Percentiles rank a stretch among this genome's conserved stretches.
Evolutionary conservation across 495 filamentous ascomycete species (phyloP).

Genomic region (Astrothelium macrocarpum): DNA sequence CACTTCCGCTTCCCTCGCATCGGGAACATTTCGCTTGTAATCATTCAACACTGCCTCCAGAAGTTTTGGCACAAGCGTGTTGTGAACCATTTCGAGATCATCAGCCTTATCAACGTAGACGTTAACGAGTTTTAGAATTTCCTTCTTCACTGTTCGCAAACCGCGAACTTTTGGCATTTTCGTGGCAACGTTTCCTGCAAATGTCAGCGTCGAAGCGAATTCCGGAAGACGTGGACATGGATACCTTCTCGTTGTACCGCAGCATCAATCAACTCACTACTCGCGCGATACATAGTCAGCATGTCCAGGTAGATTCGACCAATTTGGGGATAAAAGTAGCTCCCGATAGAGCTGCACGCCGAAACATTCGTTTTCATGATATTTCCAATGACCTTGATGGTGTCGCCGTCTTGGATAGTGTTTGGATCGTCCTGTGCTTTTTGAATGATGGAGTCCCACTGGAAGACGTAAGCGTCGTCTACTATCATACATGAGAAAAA

Average conservation of each 20-base stretch:
- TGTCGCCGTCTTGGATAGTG: conserved; percentile 80
- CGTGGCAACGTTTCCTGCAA: conserved; percentile 75
- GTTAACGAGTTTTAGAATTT: conserved; percentile 96
- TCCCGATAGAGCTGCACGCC: conserved; percentile 87
- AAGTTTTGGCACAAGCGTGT: conserved; percentile 92
- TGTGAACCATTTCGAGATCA: conserved; percentile 83
- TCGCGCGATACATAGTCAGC: conserved; percentile 95
- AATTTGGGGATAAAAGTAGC: conserved; percentile 98
- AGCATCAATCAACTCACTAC: conserved; percentile 90
- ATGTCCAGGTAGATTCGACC: conserved; percentile 97
- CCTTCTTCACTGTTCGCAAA: conserved; percentile 96
- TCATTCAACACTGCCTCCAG: conserved; percentile 89
- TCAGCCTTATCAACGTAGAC: conserved; percentile 97
- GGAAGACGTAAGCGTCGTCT: conserved; percentile 17
- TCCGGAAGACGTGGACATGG: conserved; percentile 22
- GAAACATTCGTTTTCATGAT: conserved; percentile 99
- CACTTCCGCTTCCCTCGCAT: conserved; percentile 93
- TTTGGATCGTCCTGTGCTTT: conserved; percentile 70
- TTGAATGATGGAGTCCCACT: conserved; percentile 87
- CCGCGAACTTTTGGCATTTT: conserved; percentile 95
- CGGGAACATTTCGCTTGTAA: conserved; percentile 93
- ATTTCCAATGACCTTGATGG: conserved; percentile 96
- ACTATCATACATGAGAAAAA: neutral
- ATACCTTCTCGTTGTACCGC: conserved; percentile 70
- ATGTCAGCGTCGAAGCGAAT: conserved; percentile 13